Evolutionary conservation across 768 basidiomycete genomes (phyloP).

Genomic region (Podaxis mareebaensis): DNA sequence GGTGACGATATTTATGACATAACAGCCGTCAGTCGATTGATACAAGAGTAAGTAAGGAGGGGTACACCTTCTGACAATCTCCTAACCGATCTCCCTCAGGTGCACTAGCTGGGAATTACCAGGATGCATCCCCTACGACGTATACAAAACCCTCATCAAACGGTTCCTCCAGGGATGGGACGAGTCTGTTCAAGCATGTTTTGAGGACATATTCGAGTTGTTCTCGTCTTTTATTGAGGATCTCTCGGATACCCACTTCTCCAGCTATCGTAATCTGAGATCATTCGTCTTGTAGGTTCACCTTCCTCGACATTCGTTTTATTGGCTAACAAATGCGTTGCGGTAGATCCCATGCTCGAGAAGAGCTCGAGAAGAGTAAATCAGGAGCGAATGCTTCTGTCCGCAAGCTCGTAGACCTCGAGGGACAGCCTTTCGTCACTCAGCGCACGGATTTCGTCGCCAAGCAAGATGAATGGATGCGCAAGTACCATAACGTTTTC

Average conservation of each 20-base stretch:
- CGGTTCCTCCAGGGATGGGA: constrained; percentile 19
- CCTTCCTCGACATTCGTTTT: neutral
- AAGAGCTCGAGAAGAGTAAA: neutral
- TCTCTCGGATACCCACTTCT: constrained; percentile 16
- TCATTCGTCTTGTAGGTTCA: constrained; percentile 15
- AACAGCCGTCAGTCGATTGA: neutral
- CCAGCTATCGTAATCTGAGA: constrained; percentile 8
- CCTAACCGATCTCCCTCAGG: neutral
- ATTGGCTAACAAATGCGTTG: neutral
- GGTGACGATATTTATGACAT: constrained; percentile 4
- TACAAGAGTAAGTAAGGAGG: constrained; percentile 12
- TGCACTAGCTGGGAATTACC: constrained; percentile 20
- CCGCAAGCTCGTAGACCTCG: constrained; percentile 35
- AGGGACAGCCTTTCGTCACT: constrained; percentile 38
- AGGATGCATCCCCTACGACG: constrained; percentile 18
- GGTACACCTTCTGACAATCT: neutral
- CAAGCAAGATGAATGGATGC: constrained; percentile 25
- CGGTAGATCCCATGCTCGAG: neutral
- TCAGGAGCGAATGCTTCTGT: constrained; percentile 19
- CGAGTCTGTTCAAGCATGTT: constrained; percentile 13
- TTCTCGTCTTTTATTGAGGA: constrained; percentile 6
- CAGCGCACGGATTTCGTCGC: constrained; percentile 26
- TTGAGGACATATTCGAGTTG: constrained; percentile 5
- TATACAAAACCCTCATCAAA: constrained; percentile 17
- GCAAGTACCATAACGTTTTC: constrained; percentile 4